Evolutionary conservation across 192 early-diverging fungal species (phyloP).

Genomic region (Cetraspora pellucida): DNA sequence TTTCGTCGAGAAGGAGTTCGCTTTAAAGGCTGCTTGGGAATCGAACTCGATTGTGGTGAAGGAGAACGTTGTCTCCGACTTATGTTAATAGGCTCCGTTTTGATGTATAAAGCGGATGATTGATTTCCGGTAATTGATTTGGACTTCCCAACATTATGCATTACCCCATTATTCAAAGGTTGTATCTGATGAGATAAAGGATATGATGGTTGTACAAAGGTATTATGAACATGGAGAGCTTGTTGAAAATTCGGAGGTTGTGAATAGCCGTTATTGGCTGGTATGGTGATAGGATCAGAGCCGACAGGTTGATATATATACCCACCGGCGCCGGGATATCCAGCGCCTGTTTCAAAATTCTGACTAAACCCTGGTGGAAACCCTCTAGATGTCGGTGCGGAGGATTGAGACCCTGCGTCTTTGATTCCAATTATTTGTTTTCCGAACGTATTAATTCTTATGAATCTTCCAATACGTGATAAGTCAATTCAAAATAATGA

Average conservation of each 20-base stretch:
- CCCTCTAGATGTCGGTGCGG: neutral
- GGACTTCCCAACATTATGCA: neutral
- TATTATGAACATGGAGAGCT: neutral
- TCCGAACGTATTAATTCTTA: neutral
- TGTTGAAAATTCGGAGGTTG: neutral
- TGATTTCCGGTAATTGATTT: neutral
- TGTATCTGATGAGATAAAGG: slow-evolving; percentile 1
- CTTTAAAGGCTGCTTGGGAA: slow-evolving; percentile 2
- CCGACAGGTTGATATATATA: slow-evolving; percentile 25
- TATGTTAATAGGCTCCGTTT: neutral
- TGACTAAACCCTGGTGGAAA: slow-evolving; percentile 12
- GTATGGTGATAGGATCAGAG: slow-evolving; percentile 13
- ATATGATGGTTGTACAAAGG: neutral
- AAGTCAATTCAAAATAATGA: neutral
- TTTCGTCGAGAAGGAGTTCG: slow-evolving; percentile 20
- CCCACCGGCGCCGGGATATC: neutral
- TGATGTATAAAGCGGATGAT: neutral
- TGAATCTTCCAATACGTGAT: neutral
- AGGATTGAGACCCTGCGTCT: neutral
- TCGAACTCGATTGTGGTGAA: slow-evolving; percentile 13
- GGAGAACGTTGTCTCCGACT: slow-evolving; percentile 17
- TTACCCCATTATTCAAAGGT: neutral
- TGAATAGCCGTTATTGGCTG: neutral
- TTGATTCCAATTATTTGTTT: neutral
- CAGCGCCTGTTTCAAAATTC: neutral